These are phyloP conservation scores for Trametes sp. DNA, from an alignment of 1,284 basidiomycete species.

Conservation along the genomic window DNA sequence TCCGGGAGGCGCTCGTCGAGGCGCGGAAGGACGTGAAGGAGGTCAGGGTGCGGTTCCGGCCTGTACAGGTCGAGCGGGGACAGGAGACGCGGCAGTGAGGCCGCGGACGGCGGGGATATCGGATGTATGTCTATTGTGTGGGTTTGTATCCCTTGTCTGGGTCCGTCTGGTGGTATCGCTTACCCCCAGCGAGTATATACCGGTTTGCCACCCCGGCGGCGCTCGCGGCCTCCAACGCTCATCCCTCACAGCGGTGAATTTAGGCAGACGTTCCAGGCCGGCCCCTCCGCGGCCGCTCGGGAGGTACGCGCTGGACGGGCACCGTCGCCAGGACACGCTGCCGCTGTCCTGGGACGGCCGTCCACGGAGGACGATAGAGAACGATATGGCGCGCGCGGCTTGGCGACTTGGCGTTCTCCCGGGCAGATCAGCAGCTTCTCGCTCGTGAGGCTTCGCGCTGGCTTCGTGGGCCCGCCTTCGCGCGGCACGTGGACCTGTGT, in stretches of 20 bases:
- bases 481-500: conserved; percentile 10
- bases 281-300: background rate
- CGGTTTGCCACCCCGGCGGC: too few species aligned
- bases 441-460: too few species aligned
- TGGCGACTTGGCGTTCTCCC: conserved; percentile 17
- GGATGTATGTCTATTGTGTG: background rate
- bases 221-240: too few species aligned
- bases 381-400: background rate
- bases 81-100: background rate
- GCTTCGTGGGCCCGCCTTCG: background rate
- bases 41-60: conserved; percentile 77
- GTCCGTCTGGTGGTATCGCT: background rate
- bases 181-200: background rate
- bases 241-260: background rate
- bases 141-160: background rate
- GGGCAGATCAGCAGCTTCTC: background rate
- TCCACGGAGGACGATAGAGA: background rate
- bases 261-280: background rate
- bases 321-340: background rate
- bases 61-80: conserved; percentile 33
- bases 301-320: background rate
- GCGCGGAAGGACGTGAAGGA: conserved; percentile 80
- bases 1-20: conserved; percentile 65
- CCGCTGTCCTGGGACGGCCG: background rate
- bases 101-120: background rate